phyloP scores from a whole-genome alignment of 2,329 filamentous ascomycete genomes.

The Aureobasidium sp. region DNA sequence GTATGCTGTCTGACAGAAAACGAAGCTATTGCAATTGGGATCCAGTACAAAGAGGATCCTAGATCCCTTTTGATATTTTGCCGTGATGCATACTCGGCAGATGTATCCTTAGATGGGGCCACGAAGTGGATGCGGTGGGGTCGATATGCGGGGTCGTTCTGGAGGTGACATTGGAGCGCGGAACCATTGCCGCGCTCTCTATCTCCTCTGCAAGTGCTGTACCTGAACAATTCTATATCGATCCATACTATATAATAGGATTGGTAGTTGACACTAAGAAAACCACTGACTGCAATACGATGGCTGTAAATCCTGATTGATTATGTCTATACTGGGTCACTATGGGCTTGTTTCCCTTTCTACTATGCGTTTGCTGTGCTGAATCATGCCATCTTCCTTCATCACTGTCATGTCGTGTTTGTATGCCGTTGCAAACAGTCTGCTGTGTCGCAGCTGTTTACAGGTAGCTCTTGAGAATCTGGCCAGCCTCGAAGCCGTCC shows the following conservation, averaged over 20 bases:
- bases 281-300: no score
- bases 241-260: no score
- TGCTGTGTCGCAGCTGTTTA: not conserved
- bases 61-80: not conserved
- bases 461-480: slow-evolving; percentile 37
- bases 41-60: not conserved
- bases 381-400: not conserved
- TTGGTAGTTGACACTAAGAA: no score
- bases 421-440: not conserved
- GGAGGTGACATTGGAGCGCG: not conserved
- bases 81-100: not conserved
- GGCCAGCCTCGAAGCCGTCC: slow-evolving; percentile 56
- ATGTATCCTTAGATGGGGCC: not conserved
- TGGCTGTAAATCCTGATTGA: not conserved
- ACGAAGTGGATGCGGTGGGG: not conserved
- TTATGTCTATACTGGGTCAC: not conserved
- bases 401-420: not conserved
- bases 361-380: not conserved
- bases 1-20: not conserved
- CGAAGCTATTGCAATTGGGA: not conserved
- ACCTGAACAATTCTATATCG: no score
- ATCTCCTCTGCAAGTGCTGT: no score
- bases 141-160: not conserved
- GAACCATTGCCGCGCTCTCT: not conserved
- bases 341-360: not conserved